Percentiles rank a stretch among this genome's conserved stretches.
These are phyloP conservation scores for Mimosa bimucronata DNA, from an alignment of 306 rosid genomes.

Conservation along the genomic window DNA sequence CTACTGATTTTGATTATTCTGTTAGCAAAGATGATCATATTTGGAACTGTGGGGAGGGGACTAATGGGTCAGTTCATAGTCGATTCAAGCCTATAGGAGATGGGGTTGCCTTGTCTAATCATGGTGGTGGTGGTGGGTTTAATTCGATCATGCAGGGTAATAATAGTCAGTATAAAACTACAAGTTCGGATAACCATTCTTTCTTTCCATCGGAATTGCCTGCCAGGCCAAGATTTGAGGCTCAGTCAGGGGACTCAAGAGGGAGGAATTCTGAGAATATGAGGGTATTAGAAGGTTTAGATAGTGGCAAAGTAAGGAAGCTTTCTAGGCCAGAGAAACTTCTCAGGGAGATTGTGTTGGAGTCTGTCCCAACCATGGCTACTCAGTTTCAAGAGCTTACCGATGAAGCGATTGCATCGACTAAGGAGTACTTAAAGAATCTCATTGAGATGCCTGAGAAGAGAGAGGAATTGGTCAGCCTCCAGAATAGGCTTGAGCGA, in stretches of 20 bases:
- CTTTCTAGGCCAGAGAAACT: conserved; percentile 71
- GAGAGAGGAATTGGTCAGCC: conserved; percentile 73
- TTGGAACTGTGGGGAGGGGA: conserved; percentile 98
- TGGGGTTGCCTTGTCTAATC: conserved; percentile 71
- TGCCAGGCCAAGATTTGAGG: conserved; percentile 77
- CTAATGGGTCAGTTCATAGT: conserved; percentile 98
- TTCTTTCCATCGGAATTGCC: conserved; percentile 92
- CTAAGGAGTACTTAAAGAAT: conserved; percentile 67
- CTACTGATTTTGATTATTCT: conserved; percentile 82
- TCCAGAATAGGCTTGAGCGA: conserved; percentile 68
- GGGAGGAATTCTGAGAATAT: conserved; percentile 82
- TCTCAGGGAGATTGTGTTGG: conserved; percentile 62
- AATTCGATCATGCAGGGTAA: conserved; percentile 71
- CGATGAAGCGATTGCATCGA: conserved; percentile 58
- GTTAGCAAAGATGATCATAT: conserved; percentile 84
- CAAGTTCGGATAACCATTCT: conserved; percentile 83
- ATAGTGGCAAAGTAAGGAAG: conserved; percentile 59
- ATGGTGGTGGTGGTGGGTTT: conserved; percentile 56
- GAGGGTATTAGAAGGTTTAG: conserved; percentile 64
- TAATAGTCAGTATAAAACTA: conserved; percentile 60
- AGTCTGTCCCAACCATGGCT: conserved; percentile 62
- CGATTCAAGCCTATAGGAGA: conserved; percentile 98
- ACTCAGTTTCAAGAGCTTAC: conserved; percentile 72
- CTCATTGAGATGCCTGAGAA: conserved; percentile 72
- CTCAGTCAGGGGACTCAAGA: conserved; percentile 76